These are phyloP conservation scores for Epichloe gansuensis DNA, from an alignment of 2,329 filamentous ascomycete genomes.

Conservation along the genomic window DNA sequence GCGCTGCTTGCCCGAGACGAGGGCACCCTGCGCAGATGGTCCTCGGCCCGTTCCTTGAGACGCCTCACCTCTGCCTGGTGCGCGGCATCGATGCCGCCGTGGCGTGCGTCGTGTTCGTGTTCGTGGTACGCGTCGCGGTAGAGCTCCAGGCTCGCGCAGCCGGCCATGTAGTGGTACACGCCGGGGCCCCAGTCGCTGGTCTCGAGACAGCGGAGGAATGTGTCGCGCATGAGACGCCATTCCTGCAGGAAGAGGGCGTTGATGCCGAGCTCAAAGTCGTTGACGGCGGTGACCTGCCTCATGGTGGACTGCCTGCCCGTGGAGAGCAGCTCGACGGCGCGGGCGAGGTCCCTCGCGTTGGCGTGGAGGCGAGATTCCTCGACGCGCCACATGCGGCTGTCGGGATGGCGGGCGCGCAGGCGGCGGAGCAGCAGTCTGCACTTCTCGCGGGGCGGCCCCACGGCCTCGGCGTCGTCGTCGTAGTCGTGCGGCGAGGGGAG, in stretches of 20 bases:
- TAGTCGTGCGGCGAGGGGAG: constrained; percentile 49
- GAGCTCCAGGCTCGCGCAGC: constrained; percentile 63
- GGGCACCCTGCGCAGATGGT: constrained; percentile 60
- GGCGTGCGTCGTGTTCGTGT: constrained; percentile 22
- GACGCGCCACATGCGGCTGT: constrained; percentile 73
- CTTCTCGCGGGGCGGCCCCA: constrained; percentile 59
- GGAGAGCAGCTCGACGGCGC: constrained; percentile 54
- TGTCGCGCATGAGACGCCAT: constrained; percentile 60
- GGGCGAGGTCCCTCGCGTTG: constrained; percentile 51
- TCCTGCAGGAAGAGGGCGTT: constrained; percentile 68
- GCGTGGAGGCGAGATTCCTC: constrained; percentile 74
- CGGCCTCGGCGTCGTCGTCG: constrained; percentile 42
- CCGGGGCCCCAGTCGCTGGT: constrained; percentile 87
- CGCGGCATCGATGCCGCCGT: constrained; percentile 18
- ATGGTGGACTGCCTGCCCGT: constrained; percentile 55
- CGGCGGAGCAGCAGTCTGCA: constrained; percentile 55
- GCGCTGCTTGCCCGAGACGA: constrained; percentile 68
- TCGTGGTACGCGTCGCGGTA: constrained; percentile 50
- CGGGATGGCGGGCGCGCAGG: constrained; percentile 69
- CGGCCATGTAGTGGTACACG: constrained; percentile 83
- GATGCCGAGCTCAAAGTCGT: constrained; percentile 73
- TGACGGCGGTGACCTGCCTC: constrained; percentile 78
- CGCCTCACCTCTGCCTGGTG: constrained; percentile 33
- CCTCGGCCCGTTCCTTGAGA: constrained; percentile 53
- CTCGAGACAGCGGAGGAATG: constrained; percentile 63